phyloP scores from a whole-genome alignment of 176 grass and related monocot species.

The Thalia dealbata region DNA sequence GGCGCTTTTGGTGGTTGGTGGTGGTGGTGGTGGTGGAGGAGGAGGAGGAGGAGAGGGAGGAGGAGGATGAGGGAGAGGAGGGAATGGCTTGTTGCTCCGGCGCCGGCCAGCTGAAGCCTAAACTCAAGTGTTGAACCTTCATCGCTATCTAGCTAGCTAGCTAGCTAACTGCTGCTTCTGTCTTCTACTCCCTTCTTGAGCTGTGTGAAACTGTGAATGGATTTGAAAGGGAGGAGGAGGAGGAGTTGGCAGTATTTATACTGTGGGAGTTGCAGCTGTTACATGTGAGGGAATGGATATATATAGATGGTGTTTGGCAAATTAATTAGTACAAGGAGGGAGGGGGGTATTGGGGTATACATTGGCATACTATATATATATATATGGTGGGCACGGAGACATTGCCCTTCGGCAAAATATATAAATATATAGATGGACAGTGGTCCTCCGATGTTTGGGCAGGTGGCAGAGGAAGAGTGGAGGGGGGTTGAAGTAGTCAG shows the following conservation, averaged over 20 bases:
- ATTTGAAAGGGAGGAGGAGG: neutral
- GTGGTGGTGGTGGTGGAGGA: conserved; percentile 3
- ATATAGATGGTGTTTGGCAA: neutral
- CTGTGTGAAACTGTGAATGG: neutral
- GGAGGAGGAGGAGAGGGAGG: conserved; percentile 22
- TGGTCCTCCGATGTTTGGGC: neutral
- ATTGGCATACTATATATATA: too few species aligned
- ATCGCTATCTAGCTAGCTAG: too few species aligned
- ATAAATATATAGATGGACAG: neutral
- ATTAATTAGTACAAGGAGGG: too few species aligned
- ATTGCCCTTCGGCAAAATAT: too few species aligned
- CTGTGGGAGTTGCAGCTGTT: neutral
- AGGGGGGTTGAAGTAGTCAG: neutral
- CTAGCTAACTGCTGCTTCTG: neutral
- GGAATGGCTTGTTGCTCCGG: neutral
- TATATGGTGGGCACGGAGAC: too few species aligned
- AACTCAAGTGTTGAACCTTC: conserved; percentile 45
- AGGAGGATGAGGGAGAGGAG: neutral
- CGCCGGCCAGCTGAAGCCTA: conserved; percentile 17
- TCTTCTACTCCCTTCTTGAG: neutral
- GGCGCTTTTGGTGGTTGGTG: conserved; percentile 2
- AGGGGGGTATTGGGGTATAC: too few species aligned
- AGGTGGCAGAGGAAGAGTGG: neutral
- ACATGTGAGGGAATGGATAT: neutral
- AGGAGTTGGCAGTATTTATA: neutral